Evolutionary conservation across 345 rosid species (phyloP).

Genomic region (Hibiscus trionum): DNA sequence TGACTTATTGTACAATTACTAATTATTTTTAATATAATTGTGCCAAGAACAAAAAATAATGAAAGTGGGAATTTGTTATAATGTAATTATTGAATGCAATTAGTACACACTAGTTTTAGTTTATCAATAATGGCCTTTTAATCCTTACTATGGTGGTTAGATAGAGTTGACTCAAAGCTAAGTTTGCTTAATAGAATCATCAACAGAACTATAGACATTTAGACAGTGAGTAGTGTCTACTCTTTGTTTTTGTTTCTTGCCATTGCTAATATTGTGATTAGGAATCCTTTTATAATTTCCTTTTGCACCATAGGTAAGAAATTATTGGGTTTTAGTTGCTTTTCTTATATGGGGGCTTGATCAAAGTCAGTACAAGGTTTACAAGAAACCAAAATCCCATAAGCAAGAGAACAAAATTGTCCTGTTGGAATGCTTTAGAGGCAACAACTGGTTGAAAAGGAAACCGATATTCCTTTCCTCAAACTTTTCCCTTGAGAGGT

Average conservation of each 20-base stretch:
- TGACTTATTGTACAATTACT: not conserved
- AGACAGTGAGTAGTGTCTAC: not conserved
- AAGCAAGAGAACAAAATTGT: constrained; percentile 3
- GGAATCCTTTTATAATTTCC: not conserved
- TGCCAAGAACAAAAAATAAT: not conserved
- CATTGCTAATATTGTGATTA: not conserved
- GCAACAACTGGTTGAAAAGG: not conserved
- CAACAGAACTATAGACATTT: not conserved
- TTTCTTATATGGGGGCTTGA: not conserved
- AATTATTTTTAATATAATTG: not conserved
- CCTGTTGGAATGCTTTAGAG: not conserved
- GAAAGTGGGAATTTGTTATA: too few relatives aligned
- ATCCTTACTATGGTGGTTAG: not conserved
- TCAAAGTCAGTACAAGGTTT: not conserved
- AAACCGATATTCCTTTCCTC: not conserved
- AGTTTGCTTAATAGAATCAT: not conserved
- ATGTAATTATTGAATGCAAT: not conserved
- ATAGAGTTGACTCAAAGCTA: not conserved
- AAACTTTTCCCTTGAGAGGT: not conserved
- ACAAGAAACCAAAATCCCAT: not conserved
- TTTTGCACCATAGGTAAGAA: not conserved
- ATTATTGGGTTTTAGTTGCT: not conserved
- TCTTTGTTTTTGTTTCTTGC: not conserved
- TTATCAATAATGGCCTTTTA: not conserved
- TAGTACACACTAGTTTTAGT: not conserved